Conservation (phyloP, 169 alveolate genomes). For the Cryptosporidium parvum region DNA sequence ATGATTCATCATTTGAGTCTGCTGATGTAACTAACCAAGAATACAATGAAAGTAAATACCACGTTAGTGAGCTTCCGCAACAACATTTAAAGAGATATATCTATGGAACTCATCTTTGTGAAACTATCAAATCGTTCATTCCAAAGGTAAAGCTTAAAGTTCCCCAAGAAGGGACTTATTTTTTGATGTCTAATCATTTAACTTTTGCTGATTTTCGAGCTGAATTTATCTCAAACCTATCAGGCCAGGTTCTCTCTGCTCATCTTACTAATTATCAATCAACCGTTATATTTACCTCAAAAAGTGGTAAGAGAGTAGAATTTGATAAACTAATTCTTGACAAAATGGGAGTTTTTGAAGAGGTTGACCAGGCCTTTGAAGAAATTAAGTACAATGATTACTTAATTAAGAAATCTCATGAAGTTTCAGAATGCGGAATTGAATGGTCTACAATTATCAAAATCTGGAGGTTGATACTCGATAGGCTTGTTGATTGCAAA, state of each 20-base stretch:
- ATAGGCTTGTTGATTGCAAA: constrained; percentile 49
- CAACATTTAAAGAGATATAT: constrained; percentile 21
- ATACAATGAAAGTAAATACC: background rate
- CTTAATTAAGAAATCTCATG: constrained; percentile 15
- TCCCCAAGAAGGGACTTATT: constrained; percentile 35
- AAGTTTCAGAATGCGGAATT: constrained; percentile 5
- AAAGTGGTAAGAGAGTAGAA: background rate
- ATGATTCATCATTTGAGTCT: background rate
- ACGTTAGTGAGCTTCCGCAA: constrained; percentile 41
- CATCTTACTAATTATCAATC: constrained; percentile 1
- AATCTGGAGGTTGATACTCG: constrained; percentile 34
- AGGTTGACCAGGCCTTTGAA: constrained; percentile 9
- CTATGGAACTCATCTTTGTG: constrained; percentile 43
- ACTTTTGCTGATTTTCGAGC: constrained; percentile 44
- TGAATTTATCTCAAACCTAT: constrained; percentile 1
- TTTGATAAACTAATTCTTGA: constrained; percentile 18
- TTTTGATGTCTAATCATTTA: constrained; percentile 50
- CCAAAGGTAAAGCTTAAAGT: constrained; percentile 57
- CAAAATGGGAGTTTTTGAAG: constrained; percentile 44
- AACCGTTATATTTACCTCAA: constrained; percentile 12
- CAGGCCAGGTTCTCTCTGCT: background rate
- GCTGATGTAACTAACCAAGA: background rate
- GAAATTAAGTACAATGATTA: constrained; percentile 19
- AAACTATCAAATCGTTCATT: constrained; percentile 43
- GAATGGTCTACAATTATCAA: constrained; percentile 27